phyloP scores from a whole-genome alignment of 768 basidiomycete species.

The Trametes punicea region DNA sequence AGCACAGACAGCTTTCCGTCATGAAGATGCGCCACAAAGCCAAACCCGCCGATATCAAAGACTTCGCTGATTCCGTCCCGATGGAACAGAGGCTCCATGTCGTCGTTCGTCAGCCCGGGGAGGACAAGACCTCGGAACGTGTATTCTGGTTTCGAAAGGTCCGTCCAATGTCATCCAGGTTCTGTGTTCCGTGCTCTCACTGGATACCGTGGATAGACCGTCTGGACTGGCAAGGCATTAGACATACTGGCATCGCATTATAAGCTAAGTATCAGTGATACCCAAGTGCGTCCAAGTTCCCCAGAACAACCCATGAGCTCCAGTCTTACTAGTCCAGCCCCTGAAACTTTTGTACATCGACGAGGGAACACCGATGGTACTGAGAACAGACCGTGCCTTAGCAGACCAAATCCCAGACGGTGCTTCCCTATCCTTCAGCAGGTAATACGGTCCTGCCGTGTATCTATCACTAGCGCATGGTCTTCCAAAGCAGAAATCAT shows the following conservation, averaged over 20 bases:
- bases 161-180: conserved; percentile 34
- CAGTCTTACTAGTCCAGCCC: conserved; percentile 32
- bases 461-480: neutral
- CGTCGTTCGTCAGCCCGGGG: conserved; percentile 35
- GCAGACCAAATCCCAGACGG: conserved; percentile 55
- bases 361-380: conserved; percentile 25
- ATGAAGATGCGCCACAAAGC: conserved; percentile 79
- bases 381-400: conserved; percentile 50
- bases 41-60: conserved; percentile 56
- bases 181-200: neutral
- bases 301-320: neutral
- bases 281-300: conserved; percentile 29
- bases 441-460: neutral
- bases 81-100: conserved; percentile 60
- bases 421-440: conserved; percentile 23
- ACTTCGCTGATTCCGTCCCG: conserved; percentile 43
- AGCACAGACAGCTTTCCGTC: conserved; percentile 54
- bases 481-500: conserved; percentile 5
- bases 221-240: conserved; percentile 57
- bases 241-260: conserved; percentile 49
- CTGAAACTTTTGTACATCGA: conserved; percentile 35
- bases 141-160: conserved; percentile 75
- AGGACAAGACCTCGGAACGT: conserved; percentile 36
- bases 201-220: conserved; percentile 36
- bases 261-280: conserved; percentile 30